A percentile compares a stretch with the other conserved stretches of the same genome.
These are phyloP conservation scores for Lophiotrema nucula DNA, from an alignment of 495 filamentous ascomycete genomes.

Conservation along the genomic window DNA sequence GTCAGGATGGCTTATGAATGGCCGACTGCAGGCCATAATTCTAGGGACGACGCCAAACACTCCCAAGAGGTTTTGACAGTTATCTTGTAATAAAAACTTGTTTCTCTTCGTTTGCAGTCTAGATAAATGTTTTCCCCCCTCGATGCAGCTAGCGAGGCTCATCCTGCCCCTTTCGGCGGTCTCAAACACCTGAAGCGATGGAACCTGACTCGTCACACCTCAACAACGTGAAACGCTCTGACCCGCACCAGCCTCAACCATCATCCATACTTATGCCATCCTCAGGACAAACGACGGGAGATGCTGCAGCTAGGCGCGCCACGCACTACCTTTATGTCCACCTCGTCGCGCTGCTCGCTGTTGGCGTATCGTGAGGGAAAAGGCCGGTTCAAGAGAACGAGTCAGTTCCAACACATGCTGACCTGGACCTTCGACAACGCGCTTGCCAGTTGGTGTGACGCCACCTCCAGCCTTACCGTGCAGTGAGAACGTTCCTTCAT, in stretches of 20 bases:
- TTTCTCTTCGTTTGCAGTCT: background rate
- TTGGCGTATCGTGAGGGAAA: no score
- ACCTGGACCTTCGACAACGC: background rate
- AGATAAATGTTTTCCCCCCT: background rate
- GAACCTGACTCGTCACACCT: slow-evolving; percentile 14
- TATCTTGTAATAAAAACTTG: no score
- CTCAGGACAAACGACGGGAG: background rate
- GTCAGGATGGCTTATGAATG: no score
- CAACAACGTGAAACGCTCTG: background rate
- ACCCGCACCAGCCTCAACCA: background rate
- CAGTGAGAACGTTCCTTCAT: slow-evolving; percentile 4
- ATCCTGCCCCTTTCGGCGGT: background rate
- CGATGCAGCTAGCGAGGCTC: background rate
- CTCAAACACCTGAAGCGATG: slow-evolving; percentile 8
- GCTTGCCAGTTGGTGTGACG: slow-evolving; percentile 1
- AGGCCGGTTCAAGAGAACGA: no score
- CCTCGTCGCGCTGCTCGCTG: no score
- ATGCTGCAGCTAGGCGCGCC: slow-evolving; percentile 1
- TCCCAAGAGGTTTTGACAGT: no score
- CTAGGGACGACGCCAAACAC: no score
- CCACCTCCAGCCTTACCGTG: background rate
- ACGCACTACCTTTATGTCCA: background rate
- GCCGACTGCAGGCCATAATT: no score
- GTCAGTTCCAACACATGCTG: background rate
- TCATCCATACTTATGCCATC: background rate